These are phyloP conservation scores for Tetrapyrgos nigripes DNA, from an alignment of 1,284 basidiomycete species.

Conservation along the genomic window DNA sequence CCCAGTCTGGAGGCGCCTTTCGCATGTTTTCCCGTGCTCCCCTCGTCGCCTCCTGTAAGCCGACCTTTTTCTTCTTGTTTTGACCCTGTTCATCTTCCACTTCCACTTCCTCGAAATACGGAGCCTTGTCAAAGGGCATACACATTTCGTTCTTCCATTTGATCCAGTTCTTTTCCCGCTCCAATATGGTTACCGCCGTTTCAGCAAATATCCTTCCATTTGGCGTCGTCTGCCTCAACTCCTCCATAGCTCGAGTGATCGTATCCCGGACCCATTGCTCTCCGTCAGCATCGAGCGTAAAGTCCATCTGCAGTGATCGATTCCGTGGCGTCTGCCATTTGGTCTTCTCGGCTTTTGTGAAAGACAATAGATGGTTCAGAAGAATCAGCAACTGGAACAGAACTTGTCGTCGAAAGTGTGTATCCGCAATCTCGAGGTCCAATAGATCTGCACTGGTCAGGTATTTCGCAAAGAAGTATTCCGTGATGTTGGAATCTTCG, in stretches of 20 bases:
- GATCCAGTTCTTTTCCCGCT: conserved; percentile 87
- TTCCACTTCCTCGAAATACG: conserved; percentile 57
- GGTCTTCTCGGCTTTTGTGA: conserved; percentile 73
- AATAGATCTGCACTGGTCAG: conserved; percentile 86
- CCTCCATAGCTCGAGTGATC: conserved; percentile 66
- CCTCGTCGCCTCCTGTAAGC: conserved; percentile 67
- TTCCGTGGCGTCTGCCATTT: conserved; percentile 67
- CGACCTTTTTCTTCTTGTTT: conserved; percentile 41
- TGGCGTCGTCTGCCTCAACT: conserved; percentile 76
- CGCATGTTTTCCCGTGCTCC: conserved; percentile 56
- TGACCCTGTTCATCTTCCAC: conserved; percentile 30
- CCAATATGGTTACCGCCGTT: conserved; percentile 71
- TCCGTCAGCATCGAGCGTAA: conserved; percentile 70
- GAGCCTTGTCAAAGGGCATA: conserved; percentile 74
- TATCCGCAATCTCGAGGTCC: conserved; percentile 90
- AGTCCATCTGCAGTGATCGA: conserved; percentile 80
- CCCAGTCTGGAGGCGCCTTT: conserved; percentile 62
- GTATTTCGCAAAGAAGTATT: conserved; percentile 93
- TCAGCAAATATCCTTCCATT: conserved; percentile 78
- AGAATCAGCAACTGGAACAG: conserved; percentile 87
- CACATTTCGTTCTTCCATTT: conserved; percentile 85
- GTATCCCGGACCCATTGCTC: conserved; percentile 79
- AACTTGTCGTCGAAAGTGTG: conserved; percentile 90
- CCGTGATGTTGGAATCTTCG: conserved; percentile 51
- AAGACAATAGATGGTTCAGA: conserved; percentile 80